phyloP scores from a whole-genome alignment of 108 stramenopile genomes.

The Pseudonitzschia pungens region DNA sequence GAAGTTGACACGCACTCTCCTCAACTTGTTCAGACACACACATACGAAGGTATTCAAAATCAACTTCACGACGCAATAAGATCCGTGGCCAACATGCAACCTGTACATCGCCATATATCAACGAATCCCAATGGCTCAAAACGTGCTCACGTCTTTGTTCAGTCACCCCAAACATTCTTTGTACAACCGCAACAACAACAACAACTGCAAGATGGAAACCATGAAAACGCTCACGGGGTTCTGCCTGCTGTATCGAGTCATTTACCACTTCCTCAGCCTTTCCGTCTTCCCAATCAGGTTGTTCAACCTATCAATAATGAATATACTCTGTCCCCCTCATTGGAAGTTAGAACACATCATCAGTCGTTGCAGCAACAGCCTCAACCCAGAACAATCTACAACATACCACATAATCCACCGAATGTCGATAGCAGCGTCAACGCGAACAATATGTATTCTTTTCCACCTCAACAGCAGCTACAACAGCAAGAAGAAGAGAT shows the following conservation, averaged over 20 bases:
- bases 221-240: background rate
- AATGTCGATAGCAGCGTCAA: background rate
- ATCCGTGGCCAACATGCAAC: conserved; percentile 49
- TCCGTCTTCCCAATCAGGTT: conserved; percentile 16
- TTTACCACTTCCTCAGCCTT: conserved; percentile 2
- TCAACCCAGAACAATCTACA: background rate
- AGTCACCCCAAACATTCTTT: background rate
- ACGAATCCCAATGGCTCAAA: conserved; percentile 46
- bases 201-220: conserved; percentile 6
- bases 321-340: background rate
- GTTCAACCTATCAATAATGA: conserved; percentile 6
- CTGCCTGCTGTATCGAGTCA: conserved; percentile 9
- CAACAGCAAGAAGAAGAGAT: background rate
- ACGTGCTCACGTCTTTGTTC: conserved; percentile 40
- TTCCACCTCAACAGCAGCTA: background rate
- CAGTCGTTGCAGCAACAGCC: background rate
- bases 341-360: background rate
- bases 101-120: conserved; percentile 28
- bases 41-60: conserved; percentile 25
- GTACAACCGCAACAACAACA: conserved; percentile 20
- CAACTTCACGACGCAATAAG: conserved; percentile 67
- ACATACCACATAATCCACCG: background rate
- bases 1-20: conserved; percentile 1
- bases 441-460: background rate
- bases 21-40: conserved; percentile 18